Conservation (phyloP, 164 flowering plant genomes). For the Stephania yunnanensis region DNA sequence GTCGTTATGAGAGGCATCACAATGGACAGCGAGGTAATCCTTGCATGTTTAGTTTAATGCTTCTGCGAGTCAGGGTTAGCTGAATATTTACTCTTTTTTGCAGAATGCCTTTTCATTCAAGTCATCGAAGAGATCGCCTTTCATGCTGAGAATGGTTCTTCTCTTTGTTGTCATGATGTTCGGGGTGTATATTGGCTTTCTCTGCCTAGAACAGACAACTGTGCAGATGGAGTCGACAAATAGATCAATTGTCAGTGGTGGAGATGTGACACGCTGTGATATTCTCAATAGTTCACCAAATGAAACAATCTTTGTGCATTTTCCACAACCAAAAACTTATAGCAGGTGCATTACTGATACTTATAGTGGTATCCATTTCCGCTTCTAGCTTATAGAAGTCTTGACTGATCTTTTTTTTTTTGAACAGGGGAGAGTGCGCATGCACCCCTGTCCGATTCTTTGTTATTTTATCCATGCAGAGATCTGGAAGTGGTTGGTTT, state of each 20-base stretch:
- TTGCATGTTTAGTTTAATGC: not conserved
- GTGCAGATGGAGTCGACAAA: conserved; percentile 11
- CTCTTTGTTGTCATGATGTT: conserved; percentile 18
- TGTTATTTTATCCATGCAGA: conserved; percentile 50
- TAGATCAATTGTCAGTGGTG: not conserved
- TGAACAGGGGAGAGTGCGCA: conserved; percentile 40
- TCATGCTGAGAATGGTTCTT: conserved; percentile 18
- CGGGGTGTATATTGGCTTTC: conserved; percentile 21
- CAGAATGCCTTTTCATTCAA: conserved; percentile 23
- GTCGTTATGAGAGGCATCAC: conserved; percentile 5
- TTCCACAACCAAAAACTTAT: conserved; percentile 27
- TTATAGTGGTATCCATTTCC: not conserved
- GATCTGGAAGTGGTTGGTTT: conserved; percentile 61
- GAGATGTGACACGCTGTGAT: conserved; percentile 12
- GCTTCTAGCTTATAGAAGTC: not conserved
- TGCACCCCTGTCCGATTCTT: conserved; percentile 47
- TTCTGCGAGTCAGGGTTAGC: not conserved
- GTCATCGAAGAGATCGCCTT: conserved; percentile 8
- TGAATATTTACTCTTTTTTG: conserved; percentile 11
- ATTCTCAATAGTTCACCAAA: conserved; percentile 4
- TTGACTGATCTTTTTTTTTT: conserved; percentile 1
- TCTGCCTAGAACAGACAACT: conserved; percentile 19
- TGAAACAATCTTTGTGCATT: conserved; percentile 22
- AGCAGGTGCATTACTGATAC: conserved; percentile 14
- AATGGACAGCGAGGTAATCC: not conserved